phyloP scores from a whole-genome alignment of 106 monocot species.

The Platanthera guangdongensis region DNA sequence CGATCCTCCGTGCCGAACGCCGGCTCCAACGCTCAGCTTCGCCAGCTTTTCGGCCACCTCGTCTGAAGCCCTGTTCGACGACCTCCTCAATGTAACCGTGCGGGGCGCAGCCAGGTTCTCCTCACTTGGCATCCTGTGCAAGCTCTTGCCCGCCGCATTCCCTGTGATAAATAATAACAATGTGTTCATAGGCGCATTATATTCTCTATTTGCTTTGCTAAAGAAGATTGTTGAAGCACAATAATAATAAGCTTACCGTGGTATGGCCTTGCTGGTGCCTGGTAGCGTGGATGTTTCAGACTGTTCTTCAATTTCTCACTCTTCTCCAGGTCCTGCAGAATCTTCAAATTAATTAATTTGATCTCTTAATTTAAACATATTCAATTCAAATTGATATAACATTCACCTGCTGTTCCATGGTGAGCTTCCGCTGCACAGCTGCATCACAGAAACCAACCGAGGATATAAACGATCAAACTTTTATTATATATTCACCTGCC shows the following conservation, averaged over 20 bases:
- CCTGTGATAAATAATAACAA: not conserved
- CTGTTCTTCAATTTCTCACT: slow-evolving; percentile 37
- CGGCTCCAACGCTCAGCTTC: slow-evolving; percentile 28
- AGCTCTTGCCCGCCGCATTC: not conserved
- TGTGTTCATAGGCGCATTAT: not conserved
- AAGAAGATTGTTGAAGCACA: not conserved
- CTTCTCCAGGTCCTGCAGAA: slow-evolving; percentile 31
- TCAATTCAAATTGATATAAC: too few species aligned
- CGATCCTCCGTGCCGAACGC: not conserved
- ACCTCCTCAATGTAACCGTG: not conserved
- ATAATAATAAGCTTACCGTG: slow-evolving; percentile 22
- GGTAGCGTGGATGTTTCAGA: slow-evolving; percentile 26
- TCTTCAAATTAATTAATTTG: not conserved
- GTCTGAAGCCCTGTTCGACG: slow-evolving; percentile 11
- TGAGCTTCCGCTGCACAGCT: slow-evolving; percentile 68
- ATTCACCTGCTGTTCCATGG: slow-evolving; percentile 45
- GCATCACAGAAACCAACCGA: not conserved
- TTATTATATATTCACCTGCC: too few species aligned
- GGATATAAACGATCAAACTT: too few species aligned
- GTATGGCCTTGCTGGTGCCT: slow-evolving; percentile 44
- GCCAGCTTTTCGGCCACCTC: slow-evolving; percentile 39
- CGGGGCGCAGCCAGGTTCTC: not conserved
- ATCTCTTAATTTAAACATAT: not conserved
- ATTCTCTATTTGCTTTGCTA: not conserved
- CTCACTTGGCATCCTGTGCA: not conserved